Evolutionary conservation across 164 flowering plant species (phyloP).

Genomic region (Chimonanthus praecox): DNA sequence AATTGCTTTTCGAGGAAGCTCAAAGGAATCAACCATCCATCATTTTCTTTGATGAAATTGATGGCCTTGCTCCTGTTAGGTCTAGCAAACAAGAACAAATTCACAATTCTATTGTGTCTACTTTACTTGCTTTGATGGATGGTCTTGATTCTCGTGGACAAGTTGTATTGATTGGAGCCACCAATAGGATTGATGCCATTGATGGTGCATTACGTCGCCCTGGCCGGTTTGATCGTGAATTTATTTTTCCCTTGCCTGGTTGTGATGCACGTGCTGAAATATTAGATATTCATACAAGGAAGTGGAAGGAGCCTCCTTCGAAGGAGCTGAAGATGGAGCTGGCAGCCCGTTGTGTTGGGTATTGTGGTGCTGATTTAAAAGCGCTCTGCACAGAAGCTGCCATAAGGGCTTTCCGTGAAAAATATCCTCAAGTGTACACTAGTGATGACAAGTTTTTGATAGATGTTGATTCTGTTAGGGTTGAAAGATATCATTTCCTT

Average conservation of each 20-base stretch:
- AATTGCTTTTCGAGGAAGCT: constrained; percentile 97
- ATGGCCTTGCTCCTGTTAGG: constrained; percentile 99
- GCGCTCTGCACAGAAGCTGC: constrained; percentile 99
- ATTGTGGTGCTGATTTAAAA: constrained; percentile 98
- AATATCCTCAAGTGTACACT: constrained; percentile 97
- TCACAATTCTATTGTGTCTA: constrained; percentile 97
- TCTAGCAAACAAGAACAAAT: constrained; percentile 99
- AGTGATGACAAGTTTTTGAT: constrained; percentile 97
- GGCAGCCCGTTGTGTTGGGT: constrained; percentile 98
- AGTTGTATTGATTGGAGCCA: constrained; percentile 97
- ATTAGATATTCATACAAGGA: constrained; percentile 90
- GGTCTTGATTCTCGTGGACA: constrained; percentile 99
- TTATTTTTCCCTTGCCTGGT: constrained; percentile 95
- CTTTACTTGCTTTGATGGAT: constrained; percentile 97
- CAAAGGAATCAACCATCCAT: constrained; percentile 97
- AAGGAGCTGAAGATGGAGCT: constrained; percentile 77
- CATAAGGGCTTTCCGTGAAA: constrained; percentile 96
- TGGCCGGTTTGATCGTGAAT: constrained; percentile 98
- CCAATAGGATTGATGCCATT: constrained; percentile 97
- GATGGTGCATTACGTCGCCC: constrained; percentile 99
- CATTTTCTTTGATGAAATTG: constrained; percentile 98
- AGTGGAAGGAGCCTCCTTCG: constrained; percentile 94
- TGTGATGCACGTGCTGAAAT: constrained; percentile 97
- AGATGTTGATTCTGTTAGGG: constrained; percentile 88
- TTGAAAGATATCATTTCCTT: constrained; percentile 78